Base-by-base conservation (phyloP, 2,329 filamentous ascomycete species). In the Hypoxylon sp. region DNA sequence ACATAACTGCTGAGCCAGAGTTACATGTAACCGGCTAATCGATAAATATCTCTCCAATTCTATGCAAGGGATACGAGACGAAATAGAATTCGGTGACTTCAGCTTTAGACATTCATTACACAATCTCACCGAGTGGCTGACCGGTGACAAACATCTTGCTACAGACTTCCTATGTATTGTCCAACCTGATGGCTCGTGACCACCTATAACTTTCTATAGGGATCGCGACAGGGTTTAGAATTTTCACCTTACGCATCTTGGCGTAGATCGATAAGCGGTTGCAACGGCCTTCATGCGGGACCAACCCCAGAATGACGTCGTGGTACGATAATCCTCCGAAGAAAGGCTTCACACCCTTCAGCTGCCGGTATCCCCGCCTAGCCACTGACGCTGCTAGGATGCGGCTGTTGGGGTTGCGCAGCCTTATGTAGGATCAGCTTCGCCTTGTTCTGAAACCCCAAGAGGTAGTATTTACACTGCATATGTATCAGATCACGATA, bases 251-350 rank as follows among this genome's bases (percentile, higher is more conserved):
- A 29, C 44, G 22, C 52, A 61, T 29, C 53, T 62, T 46, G 29
- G 59, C 51, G 57, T 58, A 65, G 68, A 68, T 70, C 68, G 68
- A 70, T 68, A 65, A 67, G 61, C 61, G 52, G 54, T 56, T 65
- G 42, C 60, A 70, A 65, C 67, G 53, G 57, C 50, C 37, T 33
- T 31, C 60, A 63, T 63, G 60, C 59, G 67, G 51, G 60, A 65
- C 44, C 52, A 54, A 54, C 64, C 60, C 64, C 53, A 54, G 61
- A 53, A 70, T 70, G 68, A 68, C 68, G 65, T 70, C 61, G 68
- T 70, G 46, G 61, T 2, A 63, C 46, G 50, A 57, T 60, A 70
- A 68, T 58, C 54, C 51, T 52, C 68, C 63, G 68, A 64, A 17
- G 10, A 67, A 26, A 26, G 59, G 55, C 51, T 62, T 64, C 51